Percentiles rank a stretch among this genome's conserved stretches.
Evolutionary conservation across 768 basidiomycete genomes (phyloP).

Genomic region (Boletus eberwhitei): DNA sequence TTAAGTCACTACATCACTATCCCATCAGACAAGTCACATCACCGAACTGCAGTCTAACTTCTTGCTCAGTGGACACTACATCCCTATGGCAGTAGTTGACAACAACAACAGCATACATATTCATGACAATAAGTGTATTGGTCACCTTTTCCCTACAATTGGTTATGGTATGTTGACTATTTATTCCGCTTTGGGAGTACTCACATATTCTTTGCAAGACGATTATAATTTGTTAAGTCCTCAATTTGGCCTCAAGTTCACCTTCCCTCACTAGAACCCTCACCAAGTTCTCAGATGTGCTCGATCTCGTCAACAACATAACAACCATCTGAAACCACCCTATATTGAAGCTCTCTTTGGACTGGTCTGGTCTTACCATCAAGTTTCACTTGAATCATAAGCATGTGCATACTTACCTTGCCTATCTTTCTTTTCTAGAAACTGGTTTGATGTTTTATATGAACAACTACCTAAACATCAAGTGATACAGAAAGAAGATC

Average conservation of each 20-base stretch:
- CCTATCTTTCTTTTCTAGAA: constrained; percentile 39
- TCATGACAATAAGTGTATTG: constrained; percentile 50
- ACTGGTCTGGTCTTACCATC: constrained; percentile 56
- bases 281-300: constrained; percentile 37
- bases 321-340: constrained; percentile 34
- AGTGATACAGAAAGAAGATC: constrained; percentile 61
- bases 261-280: constrained; percentile 49
- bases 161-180: constrained; percentile 51
- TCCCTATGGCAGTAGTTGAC: constrained; percentile 43
- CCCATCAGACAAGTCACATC: constrained; percentile 49
- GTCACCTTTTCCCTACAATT: constrained; percentile 49
- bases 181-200: background rate
- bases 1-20: background rate
- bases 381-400: constrained; percentile 68
- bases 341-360: constrained; percentile 51
- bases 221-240: constrained; percentile 59
- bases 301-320: constrained; percentile 43
- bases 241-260: constrained; percentile 29
- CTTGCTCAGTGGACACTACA: constrained; percentile 53
- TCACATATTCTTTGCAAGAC: constrained; percentile 37
- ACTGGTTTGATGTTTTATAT: constrained; percentile 75
- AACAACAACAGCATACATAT: constrained; percentile 38
- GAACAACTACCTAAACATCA: constrained; percentile 46
- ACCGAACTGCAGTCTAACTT: constrained; percentile 48
- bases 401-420: constrained; percentile 20